Conservation (phyloP, 352 stramenopile genomes). For the Phytophthora tubulina region DNA sequence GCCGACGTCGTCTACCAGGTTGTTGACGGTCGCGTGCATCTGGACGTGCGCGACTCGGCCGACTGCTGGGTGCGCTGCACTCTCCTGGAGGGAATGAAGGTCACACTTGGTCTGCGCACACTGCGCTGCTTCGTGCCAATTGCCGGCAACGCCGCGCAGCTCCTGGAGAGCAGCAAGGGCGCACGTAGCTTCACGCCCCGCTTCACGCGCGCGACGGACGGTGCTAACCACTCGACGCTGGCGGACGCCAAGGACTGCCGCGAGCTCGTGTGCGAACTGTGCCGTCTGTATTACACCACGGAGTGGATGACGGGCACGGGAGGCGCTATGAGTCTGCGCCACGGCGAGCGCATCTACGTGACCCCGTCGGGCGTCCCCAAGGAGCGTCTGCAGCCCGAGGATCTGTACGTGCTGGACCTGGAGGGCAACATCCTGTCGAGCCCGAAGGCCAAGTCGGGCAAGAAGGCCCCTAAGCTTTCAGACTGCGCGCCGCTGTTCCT, state of each 20-base stretch:
- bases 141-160: constrained; percentile 22
- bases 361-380: constrained; percentile 97
- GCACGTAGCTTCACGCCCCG: constrained; percentile 37
- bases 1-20: constrained; percentile 50
- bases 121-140: constrained; percentile 62
- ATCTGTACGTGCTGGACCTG: constrained; percentile 95
- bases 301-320: constrained; percentile 97
- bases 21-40: constrained; percentile 47
- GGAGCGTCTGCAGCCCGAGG: constrained; percentile 95
- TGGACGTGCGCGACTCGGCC: constrained; percentile 78
- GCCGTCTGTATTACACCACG: constrained; percentile 76
- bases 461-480: constrained; percentile 84
- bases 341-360: constrained; percentile 95
- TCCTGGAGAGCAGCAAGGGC: constrained; percentile 23
- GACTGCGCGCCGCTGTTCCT: constrained; percentile 96
- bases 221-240: constrained; percentile 49
- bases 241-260: constrained; percentile 52
- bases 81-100: constrained; percentile 49
- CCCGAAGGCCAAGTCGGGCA: constrained; percentile 50
- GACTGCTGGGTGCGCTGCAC: constrained; percentile 74
- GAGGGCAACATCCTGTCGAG: constrained; percentile 82
- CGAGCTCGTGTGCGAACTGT: constrained; percentile 78
- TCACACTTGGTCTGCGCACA: constrained; percentile 36
- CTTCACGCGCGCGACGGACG: constrained; percentile 55
- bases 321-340: constrained; percentile 94